Evolutionary conservation across 2,329 filamentous ascomycete genomes (phyloP).

Genomic region (Neofusicoccum laricinum): DNA sequence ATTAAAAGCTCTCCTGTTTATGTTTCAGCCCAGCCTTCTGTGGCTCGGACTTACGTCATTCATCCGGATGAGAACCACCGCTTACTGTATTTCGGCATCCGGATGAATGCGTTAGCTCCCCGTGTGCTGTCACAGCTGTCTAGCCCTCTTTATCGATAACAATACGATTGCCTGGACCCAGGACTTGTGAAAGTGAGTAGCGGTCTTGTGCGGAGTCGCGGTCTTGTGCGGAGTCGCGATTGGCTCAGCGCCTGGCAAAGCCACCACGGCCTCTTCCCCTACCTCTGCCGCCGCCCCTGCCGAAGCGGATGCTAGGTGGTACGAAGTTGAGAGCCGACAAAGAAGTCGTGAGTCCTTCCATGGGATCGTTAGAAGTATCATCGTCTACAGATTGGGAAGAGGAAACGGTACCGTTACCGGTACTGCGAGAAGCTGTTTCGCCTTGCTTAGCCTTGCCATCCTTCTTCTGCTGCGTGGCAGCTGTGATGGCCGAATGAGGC

Average conservation of each 20-base stretch:
- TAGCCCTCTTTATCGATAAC: too few species aligned
- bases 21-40: too few species aligned
- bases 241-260: background rate
- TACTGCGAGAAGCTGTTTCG: background rate
- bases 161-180: too few species aligned
- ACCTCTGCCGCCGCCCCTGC: conserved; percentile 40
- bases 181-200: background rate
- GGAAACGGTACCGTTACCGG: background rate
- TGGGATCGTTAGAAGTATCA: conserved; percentile 45
- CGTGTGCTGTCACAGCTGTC: too few species aligned
- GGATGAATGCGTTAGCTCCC: too few species aligned
- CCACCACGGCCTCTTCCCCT: conserved; percentile 4
- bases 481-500: background rate
- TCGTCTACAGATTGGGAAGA: conserved; percentile 8
- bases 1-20: too few species aligned
- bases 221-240: background rate
- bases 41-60: too few species aligned
- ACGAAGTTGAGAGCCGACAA: conserved; percentile 73
- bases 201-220: background rate
- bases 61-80: too few species aligned
- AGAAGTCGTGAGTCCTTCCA: conserved; percentile 62
- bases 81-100: too few species aligned
- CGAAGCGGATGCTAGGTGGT: conserved; percentile 65
- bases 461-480: background rate
- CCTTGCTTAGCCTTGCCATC: background rate